Conservation (phyloP, 2,329 filamentous ascomycete genomes). For the Bertia moriformis region DNA sequence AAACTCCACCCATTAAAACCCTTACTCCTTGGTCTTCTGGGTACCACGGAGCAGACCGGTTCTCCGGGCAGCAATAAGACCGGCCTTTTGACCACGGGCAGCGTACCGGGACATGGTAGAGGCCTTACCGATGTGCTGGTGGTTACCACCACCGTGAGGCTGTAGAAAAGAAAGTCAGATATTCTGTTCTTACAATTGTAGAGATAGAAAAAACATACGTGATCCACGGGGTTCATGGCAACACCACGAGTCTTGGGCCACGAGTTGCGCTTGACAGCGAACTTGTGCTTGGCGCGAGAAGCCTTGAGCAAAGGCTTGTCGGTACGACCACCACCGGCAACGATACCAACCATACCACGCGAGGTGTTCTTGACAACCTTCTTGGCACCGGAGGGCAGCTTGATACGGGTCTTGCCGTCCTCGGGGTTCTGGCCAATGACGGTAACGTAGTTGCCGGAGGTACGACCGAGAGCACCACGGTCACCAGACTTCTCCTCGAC, state of each 20-base stretch:
- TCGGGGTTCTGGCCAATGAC: conserved; percentile 95
- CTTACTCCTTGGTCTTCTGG: conserved; percentile 98
- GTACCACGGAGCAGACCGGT: conserved; percentile 99
- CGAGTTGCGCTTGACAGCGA: conserved; percentile 99
- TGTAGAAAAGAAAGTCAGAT: conserved; percentile 1
- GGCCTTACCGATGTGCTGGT: conserved; percentile 99
- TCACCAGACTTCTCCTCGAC: conserved; percentile 98
- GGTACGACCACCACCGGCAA: conserved; percentile 97
- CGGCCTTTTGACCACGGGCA: conserved; percentile 96
- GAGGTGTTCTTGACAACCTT: conserved; percentile 88
- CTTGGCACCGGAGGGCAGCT: conserved; percentile 97
- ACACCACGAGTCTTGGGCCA: conserved; percentile 99
- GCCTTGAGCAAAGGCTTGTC: conserved; percentile 99
- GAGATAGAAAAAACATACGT: conserved; percentile 23
- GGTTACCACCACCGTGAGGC: conserved; percentile 95
- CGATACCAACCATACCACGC: conserved; percentile 98
- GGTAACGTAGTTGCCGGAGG: conserved; percentile 98
- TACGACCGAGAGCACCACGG: conserved; percentile 88
- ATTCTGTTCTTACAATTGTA: neutral
- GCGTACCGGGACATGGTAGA: conserved; percentile 98
- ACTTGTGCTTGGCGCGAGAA: conserved; percentile 99
- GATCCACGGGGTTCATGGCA: conserved; percentile 99
- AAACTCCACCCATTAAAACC: conserved; percentile 49
- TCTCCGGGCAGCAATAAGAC: conserved; percentile 98
- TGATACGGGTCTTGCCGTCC: conserved; percentile 98